A percentile compares a stretch with the other conserved stretches of the same genome.
Conservation (phyloP, 1,139 yeast species). For the Debaryomyces fabryi region DNA sequence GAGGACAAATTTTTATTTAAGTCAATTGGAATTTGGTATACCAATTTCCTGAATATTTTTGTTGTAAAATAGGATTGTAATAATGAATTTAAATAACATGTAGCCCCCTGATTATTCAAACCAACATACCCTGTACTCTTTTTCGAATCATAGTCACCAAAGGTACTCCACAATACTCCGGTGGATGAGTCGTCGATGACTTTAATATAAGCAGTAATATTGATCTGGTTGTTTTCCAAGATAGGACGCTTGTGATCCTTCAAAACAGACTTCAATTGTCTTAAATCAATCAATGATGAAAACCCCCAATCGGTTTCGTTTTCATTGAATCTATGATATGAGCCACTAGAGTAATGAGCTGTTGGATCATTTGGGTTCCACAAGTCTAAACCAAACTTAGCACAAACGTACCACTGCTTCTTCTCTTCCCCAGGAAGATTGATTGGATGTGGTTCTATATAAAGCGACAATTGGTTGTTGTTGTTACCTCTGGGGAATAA, state of each 20-base stretch:
- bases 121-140: conserved; percentile 90
- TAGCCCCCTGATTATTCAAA: conserved; percentile 94
- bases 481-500: conserved; percentile 77
- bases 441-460: conserved; percentile 62
- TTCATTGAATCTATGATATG: conserved; percentile 77
- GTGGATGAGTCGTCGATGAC: conserved; percentile 84
- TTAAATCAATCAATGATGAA: conserved; percentile 67
- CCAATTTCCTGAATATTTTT: conserved; percentile 77
- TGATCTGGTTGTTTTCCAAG: conserved; percentile 59
- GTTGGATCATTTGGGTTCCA: conserved; percentile 80
- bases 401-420: conserved; percentile 77
- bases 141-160: conserved; percentile 83
- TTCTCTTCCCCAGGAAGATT: conserved; percentile 28
- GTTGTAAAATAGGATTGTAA: conserved; percentile 91
- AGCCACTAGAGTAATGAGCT: conserved; percentile 62
- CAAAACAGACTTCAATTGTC: conserved; percentile 37
- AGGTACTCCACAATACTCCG: conserved; percentile 92
- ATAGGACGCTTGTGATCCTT: conserved; percentile 25
- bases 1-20: conserved; percentile 37
- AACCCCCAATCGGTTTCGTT: conserved; percentile 96
- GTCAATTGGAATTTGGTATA: conserved; percentile 85
- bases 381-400: conserved; percentile 83
- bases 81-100: conserved; percentile 91
- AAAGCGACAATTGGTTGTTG: conserved; percentile 54
- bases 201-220: conserved; percentile 76